Percentiles rank a stretch among this genome's conserved stretches.
Conservation (phyloP, 2,329 filamentous ascomycete species). For the Aspergillus sp. region DNA sequence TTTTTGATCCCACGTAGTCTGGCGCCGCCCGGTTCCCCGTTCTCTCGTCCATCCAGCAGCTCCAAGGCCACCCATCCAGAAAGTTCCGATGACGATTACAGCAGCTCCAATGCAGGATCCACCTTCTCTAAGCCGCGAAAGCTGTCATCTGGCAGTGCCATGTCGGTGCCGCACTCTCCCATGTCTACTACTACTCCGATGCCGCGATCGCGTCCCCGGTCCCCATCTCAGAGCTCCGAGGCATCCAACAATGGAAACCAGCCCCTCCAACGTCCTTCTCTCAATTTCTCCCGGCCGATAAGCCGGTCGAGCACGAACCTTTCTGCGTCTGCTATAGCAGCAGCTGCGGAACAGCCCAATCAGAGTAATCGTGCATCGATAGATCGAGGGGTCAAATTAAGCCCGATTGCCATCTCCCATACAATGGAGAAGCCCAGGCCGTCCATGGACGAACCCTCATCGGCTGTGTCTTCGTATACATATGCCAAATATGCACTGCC, state of each 20-base stretch:
- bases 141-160: slow-evolving; percentile 61
- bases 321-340: slow-evolving; percentile 23
- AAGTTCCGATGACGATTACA: slow-evolving; percentile 60
- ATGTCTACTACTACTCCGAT: slow-evolving; percentile 48
- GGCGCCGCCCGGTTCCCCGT: slow-evolving; percentile 40
- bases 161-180: slow-evolving; percentile 54
- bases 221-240: slow-evolving; percentile 78
- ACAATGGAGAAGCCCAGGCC: slow-evolving; percentile 14
- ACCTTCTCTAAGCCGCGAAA: slow-evolving; percentile 63
- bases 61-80: slow-evolving; percentile 52
- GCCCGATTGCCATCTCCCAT: slow-evolving; percentile 26
- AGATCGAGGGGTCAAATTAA: slow-evolving; percentile 20
- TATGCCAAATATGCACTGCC: slow-evolving; percentile 81
- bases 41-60: slow-evolving; percentile 37
- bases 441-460: slow-evolving; percentile 22
- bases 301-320: slow-evolving; percentile 48
- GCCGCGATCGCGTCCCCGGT: slow-evolving; percentile 56
- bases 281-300: slow-evolving; percentile 89
- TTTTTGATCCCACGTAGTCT: slow-evolving; percentile 36
- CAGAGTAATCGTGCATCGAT: slow-evolving; percentile 29
- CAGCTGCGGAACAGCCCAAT: slow-evolving; percentile 28
- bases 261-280: slow-evolving; percentile 59
- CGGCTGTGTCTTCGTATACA: slow-evolving; percentile 64
- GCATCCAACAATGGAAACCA: slow-evolving; percentile 54
- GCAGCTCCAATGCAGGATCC: slow-evolving; percentile 49